Conservation (phyloP, 2,329 filamentous ascomycete species). For the Cladobotryum protrusum region DNA sequence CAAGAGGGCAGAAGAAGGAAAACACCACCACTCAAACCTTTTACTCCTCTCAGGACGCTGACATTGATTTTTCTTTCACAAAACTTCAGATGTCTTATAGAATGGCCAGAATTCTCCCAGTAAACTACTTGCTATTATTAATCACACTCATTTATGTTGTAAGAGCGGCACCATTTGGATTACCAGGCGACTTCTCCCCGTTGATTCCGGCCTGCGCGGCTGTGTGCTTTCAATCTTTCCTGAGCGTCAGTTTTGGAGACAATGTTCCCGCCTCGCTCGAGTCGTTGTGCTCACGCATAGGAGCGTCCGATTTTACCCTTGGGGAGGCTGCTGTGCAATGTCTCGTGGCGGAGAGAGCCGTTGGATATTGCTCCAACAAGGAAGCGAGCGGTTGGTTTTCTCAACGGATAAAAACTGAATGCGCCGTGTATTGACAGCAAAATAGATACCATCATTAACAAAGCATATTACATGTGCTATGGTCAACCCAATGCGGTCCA, state of each 20-base stretch:
- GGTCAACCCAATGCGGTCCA: slow-evolving; percentile 42
- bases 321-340: slow-evolving; percentile 68
- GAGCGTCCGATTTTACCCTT: slow-evolving; percentile 57
- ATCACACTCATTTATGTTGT: slow-evolving; percentile 22
- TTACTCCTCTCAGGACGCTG: background rate
- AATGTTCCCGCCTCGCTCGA: slow-evolving; percentile 42
- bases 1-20: too few relatives aligned
- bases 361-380: slow-evolving; percentile 45
- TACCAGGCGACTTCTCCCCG: slow-evolving; percentile 33
- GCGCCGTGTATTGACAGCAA: slow-evolving; percentile 14
- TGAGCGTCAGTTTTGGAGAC: slow-evolving; percentile 56
- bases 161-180: slow-evolving; percentile 22
- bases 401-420: background rate
- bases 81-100: slow-evolving; percentile 35
- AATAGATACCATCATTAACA: slow-evolving; percentile 36
- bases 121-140: slow-evolving; percentile 26
- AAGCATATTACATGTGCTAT: slow-evolving; percentile 54
- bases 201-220: slow-evolving; percentile 54
- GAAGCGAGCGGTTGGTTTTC: slow-evolving; percentile 31
- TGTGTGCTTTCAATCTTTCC: slow-evolving; percentile 56
- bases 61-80: slow-evolving; percentile 1
- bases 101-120: slow-evolving; percentile 35
- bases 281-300: slow-evolving; percentile 58
- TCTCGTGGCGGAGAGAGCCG: slow-evolving; percentile 46
- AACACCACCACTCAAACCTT: background rate